Evolutionary conservation across 768 basidiomycete genomes (phyloP).

Genomic region (Trametes punicea): DNA sequence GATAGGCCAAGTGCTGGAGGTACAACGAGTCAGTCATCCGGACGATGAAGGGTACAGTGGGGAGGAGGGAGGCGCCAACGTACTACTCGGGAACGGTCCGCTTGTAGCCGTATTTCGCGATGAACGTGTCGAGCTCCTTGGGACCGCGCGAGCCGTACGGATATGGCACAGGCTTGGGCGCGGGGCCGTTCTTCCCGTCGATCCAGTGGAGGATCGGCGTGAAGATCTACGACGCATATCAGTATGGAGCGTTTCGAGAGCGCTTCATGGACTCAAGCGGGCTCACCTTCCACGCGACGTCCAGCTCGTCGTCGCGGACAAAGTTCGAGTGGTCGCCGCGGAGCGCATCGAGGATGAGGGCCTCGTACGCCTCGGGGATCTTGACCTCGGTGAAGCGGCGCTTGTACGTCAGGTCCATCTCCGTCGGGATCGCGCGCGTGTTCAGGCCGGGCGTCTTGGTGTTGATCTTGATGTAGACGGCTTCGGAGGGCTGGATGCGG

Average conservation of each 20-base stretch:
- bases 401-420: constrained; percentile 99
- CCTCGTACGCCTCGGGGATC: constrained; percentile 97
- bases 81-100: constrained; percentile 70
- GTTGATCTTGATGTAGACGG: constrained; percentile 96
- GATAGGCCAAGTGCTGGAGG: constrained; percentile 65
- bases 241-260: background rate
- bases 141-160: constrained; percentile 97
- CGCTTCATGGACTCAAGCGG: background rate
- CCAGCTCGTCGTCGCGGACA: constrained; percentile 95
- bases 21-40: constrained; percentile 7
- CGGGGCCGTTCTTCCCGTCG: constrained; percentile 66
- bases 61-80: constrained; percentile 34
- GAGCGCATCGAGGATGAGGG: constrained; percentile 91
- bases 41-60: constrained; percentile 3
- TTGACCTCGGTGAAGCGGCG: constrained; percentile 84
- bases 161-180: constrained; percentile 74
- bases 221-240: constrained; percentile 62
- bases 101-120: constrained; percentile 72
- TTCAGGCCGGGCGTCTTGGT: constrained; percentile 89
- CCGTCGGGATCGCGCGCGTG: constrained; percentile 88
- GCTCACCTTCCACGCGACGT: constrained; percentile 93
- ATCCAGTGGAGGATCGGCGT: constrained; percentile 96
- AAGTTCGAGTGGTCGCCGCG: constrained; percentile 99
- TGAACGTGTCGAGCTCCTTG: constrained; percentile 73
- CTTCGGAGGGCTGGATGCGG: constrained; percentile 94